Base-by-base conservation (phyloP, 2,329 filamentous ascomycete species). In the Raffaelea arxii region DNA sequence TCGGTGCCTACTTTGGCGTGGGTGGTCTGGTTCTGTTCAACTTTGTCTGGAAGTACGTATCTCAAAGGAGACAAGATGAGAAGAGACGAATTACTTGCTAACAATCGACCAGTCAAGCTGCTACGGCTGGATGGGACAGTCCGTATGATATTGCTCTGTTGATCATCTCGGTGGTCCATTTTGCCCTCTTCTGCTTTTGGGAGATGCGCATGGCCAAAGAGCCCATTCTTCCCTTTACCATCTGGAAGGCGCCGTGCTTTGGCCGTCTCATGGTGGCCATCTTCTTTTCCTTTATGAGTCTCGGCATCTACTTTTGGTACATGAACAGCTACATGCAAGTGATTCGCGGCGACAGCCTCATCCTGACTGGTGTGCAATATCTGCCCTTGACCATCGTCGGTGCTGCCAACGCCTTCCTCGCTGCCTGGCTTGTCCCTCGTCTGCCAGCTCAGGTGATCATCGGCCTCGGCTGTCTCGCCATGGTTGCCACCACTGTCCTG, bases 281-380 rank as follows among this genome's bases (percentile, higher is more conserved):
- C 23, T 50, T 52, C 21, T 49, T 53, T 39, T 46, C 48, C 2
- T 52, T 50, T 23, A 53, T 53, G 51, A 44, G 49, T 22, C 27
- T 53, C 12, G 51, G 51, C 24, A 52, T 52, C 19, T 48, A 25
- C 36, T 46, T 53, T 37, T 53, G 51, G 51, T 53, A 53, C 41
- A 51, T 53, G 40, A 53, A 47, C 44, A 22, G 39, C 19, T 52
- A 40, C 38, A 40, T 40, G 38, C 21, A 24, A 23, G 25, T 10
- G 6, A 40, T 40, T 23, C 38, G 38, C 21, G 38, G 38, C 38
- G 38, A 36, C 32, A 36, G 32, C 32, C 32, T 36, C 32, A n/a
- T 36, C 7, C 6, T 9, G 14, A 36, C 32, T 3, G 38, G 38
- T 23, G 21, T 40, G 4, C 38, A 40, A 23, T 24, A 23, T 7